Evolutionary conservation across 306 rosid species (phyloP).

Genomic region (Leucaena leucocephala): DNA sequence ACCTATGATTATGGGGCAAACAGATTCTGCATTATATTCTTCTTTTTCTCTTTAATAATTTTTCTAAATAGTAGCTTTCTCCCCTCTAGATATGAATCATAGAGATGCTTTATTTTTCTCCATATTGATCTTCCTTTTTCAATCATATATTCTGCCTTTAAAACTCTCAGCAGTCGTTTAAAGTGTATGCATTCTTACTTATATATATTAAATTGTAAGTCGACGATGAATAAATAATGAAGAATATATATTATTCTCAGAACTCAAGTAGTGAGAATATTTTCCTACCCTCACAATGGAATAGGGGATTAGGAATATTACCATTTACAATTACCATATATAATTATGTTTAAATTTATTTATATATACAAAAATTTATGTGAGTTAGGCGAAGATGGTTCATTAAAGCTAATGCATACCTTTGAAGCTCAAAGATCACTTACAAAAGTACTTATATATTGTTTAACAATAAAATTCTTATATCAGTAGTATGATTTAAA

Average conservation of each 20-base stretch:
- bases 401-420: too few species aligned
- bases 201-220: constrained; percentile 26
- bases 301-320: too few species aligned
- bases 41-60: neutral
- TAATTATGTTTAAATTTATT: too few species aligned
- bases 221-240: constrained; percentile 25
- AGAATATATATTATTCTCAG: constrained; percentile 29
- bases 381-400: too few species aligned
- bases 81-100: constrained; percentile 29
- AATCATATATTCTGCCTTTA: constrained; percentile 42
- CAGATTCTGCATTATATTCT: constrained; percentile 40
- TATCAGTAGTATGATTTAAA: too few species aligned
- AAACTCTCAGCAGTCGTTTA: constrained; percentile 28
- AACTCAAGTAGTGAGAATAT: too few species aligned
- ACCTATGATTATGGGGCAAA: constrained; percentile 58
- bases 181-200: constrained; percentile 39
- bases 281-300: too few species aligned
- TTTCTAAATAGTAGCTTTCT: neutral
- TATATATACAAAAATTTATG: too few species aligned
- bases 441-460: too few species aligned
- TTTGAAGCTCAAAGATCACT: too few species aligned
- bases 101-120: constrained; percentile 32
- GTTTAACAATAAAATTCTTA: too few species aligned
- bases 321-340: too few species aligned
- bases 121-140: constrained; percentile 35